Conservation (phyloP, 495 filamentous ascomycete species). For the Neurospora sp. region DNA sequence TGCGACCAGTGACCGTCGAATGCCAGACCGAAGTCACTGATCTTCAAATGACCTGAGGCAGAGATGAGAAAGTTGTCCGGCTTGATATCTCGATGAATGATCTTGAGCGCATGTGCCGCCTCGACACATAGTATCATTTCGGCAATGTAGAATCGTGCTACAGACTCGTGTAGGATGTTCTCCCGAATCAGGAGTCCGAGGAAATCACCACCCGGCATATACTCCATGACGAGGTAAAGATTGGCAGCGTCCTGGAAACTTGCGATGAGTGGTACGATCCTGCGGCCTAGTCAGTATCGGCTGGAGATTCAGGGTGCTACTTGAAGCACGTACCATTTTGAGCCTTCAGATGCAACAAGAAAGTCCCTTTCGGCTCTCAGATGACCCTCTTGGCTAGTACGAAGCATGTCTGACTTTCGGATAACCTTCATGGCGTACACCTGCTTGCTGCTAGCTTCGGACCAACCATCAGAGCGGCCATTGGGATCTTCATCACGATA, state of each 20-base stretch:
- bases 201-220: slow-evolving; percentile 94
- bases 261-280: slow-evolving; percentile 74
- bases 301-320: not conserved
- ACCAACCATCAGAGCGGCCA: slow-evolving; percentile 11
- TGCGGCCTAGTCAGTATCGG: slow-evolving; percentile 7
- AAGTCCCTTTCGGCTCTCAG: slow-evolving; percentile 87
- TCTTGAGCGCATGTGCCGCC: slow-evolving; percentile 75
- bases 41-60: slow-evolving; percentile 80
- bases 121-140: slow-evolving; percentile 96
- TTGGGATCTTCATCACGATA: slow-evolving; percentile 9
- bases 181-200: slow-evolving; percentile 75
- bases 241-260: slow-evolving; percentile 80
- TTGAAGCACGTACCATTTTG: slow-evolving; percentile 50
- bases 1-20: slow-evolving; percentile 95
- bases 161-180: slow-evolving; percentile 64
- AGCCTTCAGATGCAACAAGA: slow-evolving; percentile 72
- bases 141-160: slow-evolving; percentile 76
- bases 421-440: slow-evolving; percentile 97
- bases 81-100: slow-evolving; percentile 93
- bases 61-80: slow-evolving; percentile 94
- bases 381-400: slow-evolving; percentile 84
- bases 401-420: slow-evolving; percentile 81
- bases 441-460: slow-evolving; percentile 31
- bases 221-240: slow-evolving; percentile 93
- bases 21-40: slow-evolving; percentile 88